A percentile compares a stretch with the other conserved stretches of the same genome.
These are phyloP conservation scores for Blastobotrys proliferans DNA, from an alignment of 1,139 yeast species.

Conservation along the genomic window DNA sequence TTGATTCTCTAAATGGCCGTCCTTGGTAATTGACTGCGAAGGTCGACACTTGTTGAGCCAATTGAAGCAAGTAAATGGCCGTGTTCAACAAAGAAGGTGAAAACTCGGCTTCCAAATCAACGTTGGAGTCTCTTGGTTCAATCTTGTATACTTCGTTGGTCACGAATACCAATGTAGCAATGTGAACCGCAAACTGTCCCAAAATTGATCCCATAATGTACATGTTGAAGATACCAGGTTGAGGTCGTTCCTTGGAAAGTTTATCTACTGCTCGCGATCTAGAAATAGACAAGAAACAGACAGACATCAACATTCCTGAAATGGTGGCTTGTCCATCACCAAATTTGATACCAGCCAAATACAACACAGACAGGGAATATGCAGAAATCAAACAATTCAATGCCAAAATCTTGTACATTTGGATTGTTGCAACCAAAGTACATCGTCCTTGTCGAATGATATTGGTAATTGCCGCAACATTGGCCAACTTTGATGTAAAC, in stretches of 20 bases:
- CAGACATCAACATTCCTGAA: conserved; percentile 84
- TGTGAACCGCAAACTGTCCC: conserved; percentile 94
- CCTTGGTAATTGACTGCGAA: conserved; percentile 98
- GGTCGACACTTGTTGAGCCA: conserved; percentile 95
- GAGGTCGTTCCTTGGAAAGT: conserved; percentile 92
- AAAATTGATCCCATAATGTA: conserved; percentile 97
- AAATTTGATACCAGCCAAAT: conserved; percentile 95
- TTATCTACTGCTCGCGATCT: conserved; percentile 90
- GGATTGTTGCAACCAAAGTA: conserved; percentile 95
- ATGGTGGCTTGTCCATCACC: conserved; percentile 97
- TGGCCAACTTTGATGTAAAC: conserved; percentile 88
- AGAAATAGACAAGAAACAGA: conserved; percentile 92
- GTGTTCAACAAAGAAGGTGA: conserved; percentile 89
- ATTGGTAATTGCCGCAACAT: conserved; percentile 88
- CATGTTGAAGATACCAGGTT: conserved; percentile 90
- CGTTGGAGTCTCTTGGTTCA: conserved; percentile 87
- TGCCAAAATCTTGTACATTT: conserved; percentile 97
- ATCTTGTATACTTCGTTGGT: conserved; percentile 76
- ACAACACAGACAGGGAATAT: conserved; percentile 87
- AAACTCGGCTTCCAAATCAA: conserved; percentile 87
- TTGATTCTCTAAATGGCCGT: conserved; percentile 90
- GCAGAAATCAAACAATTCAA: conserved; percentile 96
- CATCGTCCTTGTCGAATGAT: conserved; percentile 98
- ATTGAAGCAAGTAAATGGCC: conserved; percentile 88
- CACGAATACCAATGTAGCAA: conserved; percentile 74